A percentile compares a stretch with the other conserved stretches of the same genome.
phyloP scores from a whole-genome alignment of 768 basidiomycete genomes.

The Tephrocybe rancida region DNA sequence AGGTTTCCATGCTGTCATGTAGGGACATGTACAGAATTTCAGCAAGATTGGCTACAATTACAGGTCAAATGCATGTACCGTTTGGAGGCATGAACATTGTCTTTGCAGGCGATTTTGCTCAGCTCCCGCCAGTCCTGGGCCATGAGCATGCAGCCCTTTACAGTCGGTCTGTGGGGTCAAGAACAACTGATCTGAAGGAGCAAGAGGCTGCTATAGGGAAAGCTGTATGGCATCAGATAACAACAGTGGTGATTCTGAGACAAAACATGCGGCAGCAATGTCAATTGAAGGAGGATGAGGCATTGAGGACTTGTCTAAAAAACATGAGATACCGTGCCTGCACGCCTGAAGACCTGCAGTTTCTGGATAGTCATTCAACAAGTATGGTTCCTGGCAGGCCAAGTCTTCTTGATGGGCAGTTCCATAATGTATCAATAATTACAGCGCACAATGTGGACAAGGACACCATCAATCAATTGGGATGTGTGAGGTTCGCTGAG shows the following conservation, averaged over 20 bases:
- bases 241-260: conserved; percentile 20
- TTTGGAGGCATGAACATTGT: conserved; percentile 42
- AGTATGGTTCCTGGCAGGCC: too few relatives aligned
- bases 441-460: conserved; percentile 3
- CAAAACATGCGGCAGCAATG: conserved; percentile 33
- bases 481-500: not conserved
- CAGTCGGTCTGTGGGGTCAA: conserved; percentile 3
- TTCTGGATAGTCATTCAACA: not conserved
- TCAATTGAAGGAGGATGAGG: conserved; percentile 18
- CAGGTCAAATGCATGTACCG: not conserved
- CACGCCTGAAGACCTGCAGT: not conserved
- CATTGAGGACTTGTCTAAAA: conserved; percentile 21
- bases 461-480: not conserved
- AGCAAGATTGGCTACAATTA: conserved; percentile 1
- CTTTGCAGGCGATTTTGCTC: conserved; percentile 46
- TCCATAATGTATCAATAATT: not conserved
- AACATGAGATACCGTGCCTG: not conserved
- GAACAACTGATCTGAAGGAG: not conserved
- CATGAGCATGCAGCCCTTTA: conserved; percentile 15
- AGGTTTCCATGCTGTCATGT: conserved; percentile 18
- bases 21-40: conserved; percentile 9
- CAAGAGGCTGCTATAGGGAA: conserved; percentile 23
- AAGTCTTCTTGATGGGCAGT: not conserved
- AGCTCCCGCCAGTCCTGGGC: conserved; percentile 32
- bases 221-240: conserved; percentile 30